These are phyloP conservation scores for Dendrobium huoshanense DNA, from an alignment of 106 monocot genomes.

Conservation along the genomic window DNA sequence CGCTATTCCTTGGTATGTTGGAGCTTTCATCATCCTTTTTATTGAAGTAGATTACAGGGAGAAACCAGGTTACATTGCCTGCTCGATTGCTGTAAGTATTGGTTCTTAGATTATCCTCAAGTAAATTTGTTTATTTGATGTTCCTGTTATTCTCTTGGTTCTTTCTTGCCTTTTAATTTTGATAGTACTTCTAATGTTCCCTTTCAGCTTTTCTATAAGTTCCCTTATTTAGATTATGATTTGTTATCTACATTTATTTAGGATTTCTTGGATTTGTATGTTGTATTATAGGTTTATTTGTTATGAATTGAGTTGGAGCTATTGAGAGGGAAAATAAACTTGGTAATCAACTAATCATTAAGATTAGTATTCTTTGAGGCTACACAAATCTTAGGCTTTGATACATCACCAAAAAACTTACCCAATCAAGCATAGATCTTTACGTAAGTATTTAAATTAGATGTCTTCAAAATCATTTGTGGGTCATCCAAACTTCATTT, in stretches of 20 bases:
- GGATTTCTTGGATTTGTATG: background rate
- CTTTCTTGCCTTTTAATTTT: background rate
- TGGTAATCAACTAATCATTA: background rate
- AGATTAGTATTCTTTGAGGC: no score
- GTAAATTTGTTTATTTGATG: background rate
- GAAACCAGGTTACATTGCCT: constrained; percentile 47
- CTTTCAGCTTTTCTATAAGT: background rate
- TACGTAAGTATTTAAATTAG: no score
- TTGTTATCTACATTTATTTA: background rate
- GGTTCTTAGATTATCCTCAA: no score
- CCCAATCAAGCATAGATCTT: no score
- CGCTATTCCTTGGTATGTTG: constrained; percentile 55
- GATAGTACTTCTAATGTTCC: no score
- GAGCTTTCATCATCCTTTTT: constrained; percentile 38
- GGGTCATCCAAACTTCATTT: no score
- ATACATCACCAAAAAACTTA: no score
- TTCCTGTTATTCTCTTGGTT: background rate
- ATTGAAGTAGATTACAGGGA: constrained; percentile 35
- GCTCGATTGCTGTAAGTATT: constrained; percentile 52
- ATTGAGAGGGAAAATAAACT: background rate
- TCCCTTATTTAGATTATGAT: background rate
- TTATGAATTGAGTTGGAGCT: no score
- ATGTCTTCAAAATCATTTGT: no score
- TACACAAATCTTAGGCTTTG: no score
- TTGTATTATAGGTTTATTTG: background rate